Evolutionary conservation across 1,284 basidiomycete genomes (phyloP).

Genomic region (Cutaneotrichosporon cavernicola): DNA sequence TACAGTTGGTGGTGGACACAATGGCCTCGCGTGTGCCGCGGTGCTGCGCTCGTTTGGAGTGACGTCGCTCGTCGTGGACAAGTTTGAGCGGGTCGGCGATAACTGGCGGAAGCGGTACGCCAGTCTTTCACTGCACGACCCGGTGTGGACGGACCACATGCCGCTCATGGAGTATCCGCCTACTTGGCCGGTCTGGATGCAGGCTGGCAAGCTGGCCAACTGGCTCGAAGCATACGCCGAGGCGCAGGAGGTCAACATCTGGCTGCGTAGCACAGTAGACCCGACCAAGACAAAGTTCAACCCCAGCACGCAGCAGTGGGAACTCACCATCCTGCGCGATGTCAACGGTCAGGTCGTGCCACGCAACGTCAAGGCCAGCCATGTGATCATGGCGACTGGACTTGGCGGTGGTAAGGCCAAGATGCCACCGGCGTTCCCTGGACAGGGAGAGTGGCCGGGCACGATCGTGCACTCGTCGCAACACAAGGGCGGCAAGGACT

Average conservation of each 20-base stretch:
- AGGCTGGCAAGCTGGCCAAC: conserved; percentile 60
- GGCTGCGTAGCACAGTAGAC: conserved; percentile 61
- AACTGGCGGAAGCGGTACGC: conserved; percentile 63
- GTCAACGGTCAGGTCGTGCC: conserved; percentile 50
- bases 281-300: conserved; percentile 55
- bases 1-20: conserved; percentile 64
- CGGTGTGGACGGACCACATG: conserved; percentile 56
- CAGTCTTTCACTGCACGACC: conserved; percentile 64
- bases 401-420: conserved; percentile 60
- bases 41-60: conserved; percentile 61
- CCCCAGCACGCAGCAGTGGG: conserved; percentile 59
- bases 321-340: conserved; percentile 57
- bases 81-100: conserved; percentile 59
- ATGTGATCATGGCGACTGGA: conserved; percentile 62
- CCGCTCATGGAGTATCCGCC: conserved; percentile 37
- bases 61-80: conserved; percentile 60
- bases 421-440: conserved; percentile 54
- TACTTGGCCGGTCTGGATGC: conserved; percentile 42
- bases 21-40: conserved; percentile 63
- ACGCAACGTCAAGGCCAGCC: conserved; percentile 57
- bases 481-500: conserved; percentile 58
- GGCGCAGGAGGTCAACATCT: conserved; percentile 64
- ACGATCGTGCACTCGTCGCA: conserved; percentile 60
- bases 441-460: conserved; percentile 60
- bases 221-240: conserved; percentile 69